These are phyloP conservation scores for Isoetes engelmannii DNA, from an alignment of 83 land plant genomes.

Conservation along the genomic window DNA sequence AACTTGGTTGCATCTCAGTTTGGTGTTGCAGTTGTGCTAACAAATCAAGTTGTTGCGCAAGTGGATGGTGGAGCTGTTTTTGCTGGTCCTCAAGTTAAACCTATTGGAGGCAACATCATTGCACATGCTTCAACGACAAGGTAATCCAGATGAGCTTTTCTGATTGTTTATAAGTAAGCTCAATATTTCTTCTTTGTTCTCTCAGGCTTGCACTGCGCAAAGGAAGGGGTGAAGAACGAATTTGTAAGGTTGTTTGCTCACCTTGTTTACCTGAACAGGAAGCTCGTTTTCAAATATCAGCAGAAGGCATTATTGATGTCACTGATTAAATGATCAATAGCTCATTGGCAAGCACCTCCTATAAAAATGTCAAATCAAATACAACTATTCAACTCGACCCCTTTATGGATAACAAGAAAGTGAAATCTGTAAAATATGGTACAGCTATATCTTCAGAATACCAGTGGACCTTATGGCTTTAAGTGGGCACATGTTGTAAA, in stretches of 20 bases:
- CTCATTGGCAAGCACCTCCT: background rate
- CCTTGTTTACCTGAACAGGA: constrained; percentile 95
- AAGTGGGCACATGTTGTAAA: no score
- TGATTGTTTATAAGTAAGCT: background rate
- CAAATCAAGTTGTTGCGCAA: constrained; percentile 99
- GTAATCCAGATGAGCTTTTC: constrained; percentile 18
- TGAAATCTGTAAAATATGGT: no score
- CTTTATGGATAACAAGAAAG: no score
- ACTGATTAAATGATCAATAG: constrained; percentile 56
- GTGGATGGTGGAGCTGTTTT: constrained; percentile 97
- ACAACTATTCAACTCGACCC: no score
- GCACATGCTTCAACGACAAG: constrained; percentile 99
- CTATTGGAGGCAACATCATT: constrained; percentile 97
- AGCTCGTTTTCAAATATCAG: constrained; percentile 80
- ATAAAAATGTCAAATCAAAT: no score
- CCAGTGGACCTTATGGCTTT: no score
- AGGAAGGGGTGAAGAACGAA: constrained; percentile 86
- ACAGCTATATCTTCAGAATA: no score
- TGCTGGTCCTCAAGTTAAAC: constrained; percentile 94
- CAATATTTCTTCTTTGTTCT: background rate
- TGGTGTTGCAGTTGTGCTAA: constrained; percentile 91
- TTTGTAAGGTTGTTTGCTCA: constrained; percentile 88
- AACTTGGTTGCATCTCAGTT: constrained; percentile 36
- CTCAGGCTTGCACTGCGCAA: constrained; percentile 76
- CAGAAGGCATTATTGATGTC: constrained; percentile 82